Base-by-base conservation (phyloP, 2,329 filamentous ascomycete genomes). In the Neophaeococcomyces aloes region DNA sequence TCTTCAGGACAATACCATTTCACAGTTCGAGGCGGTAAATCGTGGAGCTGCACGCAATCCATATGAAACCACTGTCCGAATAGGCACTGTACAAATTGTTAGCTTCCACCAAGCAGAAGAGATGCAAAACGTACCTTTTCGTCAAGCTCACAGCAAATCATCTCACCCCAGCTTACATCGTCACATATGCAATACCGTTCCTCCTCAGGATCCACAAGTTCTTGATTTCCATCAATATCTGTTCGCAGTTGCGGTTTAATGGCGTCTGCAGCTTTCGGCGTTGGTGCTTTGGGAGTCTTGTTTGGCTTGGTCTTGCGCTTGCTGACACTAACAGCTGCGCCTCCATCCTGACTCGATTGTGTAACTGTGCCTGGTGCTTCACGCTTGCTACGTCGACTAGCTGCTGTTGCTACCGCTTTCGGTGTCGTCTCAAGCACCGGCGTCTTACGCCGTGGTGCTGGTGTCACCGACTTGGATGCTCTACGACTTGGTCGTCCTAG, bases 1-100 rank as follows among this genome's bases (percentile, higher is more conserved):
- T 78, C 81, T 31, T 78, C 72, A 1, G 76, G 76, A 60, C 78
- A 81, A 54, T 76, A 81, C 78, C 78, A 81, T 59, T 78, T 79
- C 8, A 71, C 68, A 10, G 75, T 70, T 18, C 76, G 68, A n/a
- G 70, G 69, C 6, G 78, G 78, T 25, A 76, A 66, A 42, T 76
- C 74, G 5, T 65, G 65, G 14, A 81, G 63, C 11, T 70, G 69
- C 19, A 81, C 70, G 49, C 78, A 81, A 29, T 69, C 66, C 36
- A 81, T 68, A 54, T 81, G 78, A 57, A 81, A 81, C 78, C 78
- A 81, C 61, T 81, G 50, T n/a, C 53, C 76, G 33, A 68, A 72
- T 50, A 79, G 75, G 59, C 78, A 81, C 70, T 79, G 51, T 6
- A 7, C 29, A 29, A 18, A 17, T 19, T 10, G 30, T 42, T 6